A percentile compares a stretch with the other conserved stretches of the same genome.
Conservation (phyloP, 352 stramenopile genomes). For the Halophytophthora polymorphica region DNA sequence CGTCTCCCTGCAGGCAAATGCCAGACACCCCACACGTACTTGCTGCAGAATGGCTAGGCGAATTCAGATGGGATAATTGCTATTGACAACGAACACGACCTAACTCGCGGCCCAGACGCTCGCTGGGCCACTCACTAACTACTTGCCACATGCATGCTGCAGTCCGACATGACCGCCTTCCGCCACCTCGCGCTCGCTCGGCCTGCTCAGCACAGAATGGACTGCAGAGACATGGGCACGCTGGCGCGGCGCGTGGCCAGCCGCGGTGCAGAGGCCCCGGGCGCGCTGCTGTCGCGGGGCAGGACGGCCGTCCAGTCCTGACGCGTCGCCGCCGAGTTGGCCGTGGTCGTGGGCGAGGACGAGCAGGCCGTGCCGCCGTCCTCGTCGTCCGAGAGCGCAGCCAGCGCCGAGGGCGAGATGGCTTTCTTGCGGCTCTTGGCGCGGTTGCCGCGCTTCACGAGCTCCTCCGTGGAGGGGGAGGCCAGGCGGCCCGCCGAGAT, state of each 20-base stretch:
- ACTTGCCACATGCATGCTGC: conserved; percentile 5
- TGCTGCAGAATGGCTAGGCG: no score
- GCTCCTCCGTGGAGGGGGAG: conserved; percentile 53
- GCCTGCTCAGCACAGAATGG: conserved; percentile 59
- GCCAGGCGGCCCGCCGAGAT: conserved; percentile 62
- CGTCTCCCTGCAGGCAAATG: no score
- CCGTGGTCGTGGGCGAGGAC: conserved; percentile 9
- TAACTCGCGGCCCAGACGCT: no score
- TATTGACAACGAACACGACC: no score
- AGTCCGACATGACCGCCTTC: conserved; percentile 18
- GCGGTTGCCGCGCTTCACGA: conserved; percentile 53
- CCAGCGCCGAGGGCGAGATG: conserved; percentile 1
- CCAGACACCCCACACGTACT: no score
- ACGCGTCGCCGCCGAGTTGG: not conserved
- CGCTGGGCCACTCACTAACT: not conserved
- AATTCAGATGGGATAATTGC: no score
- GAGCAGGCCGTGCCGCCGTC: conserved; percentile 22
- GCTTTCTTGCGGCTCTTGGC: conserved; percentile 42
- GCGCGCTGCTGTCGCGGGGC: not conserved
- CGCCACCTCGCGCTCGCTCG: not conserved
- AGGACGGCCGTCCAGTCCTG: conserved; percentile 17
- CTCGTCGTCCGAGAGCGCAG: conserved; percentile 50
- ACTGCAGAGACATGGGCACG: conserved; percentile 66
- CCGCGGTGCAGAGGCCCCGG: conserved; percentile 11
- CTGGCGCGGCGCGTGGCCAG: conserved; percentile 40